These are phyloP conservation scores for Colletotrichum australisinense DNA, from an alignment of 2,329 filamentous ascomycete genomes.

Conservation along the genomic window DNA sequence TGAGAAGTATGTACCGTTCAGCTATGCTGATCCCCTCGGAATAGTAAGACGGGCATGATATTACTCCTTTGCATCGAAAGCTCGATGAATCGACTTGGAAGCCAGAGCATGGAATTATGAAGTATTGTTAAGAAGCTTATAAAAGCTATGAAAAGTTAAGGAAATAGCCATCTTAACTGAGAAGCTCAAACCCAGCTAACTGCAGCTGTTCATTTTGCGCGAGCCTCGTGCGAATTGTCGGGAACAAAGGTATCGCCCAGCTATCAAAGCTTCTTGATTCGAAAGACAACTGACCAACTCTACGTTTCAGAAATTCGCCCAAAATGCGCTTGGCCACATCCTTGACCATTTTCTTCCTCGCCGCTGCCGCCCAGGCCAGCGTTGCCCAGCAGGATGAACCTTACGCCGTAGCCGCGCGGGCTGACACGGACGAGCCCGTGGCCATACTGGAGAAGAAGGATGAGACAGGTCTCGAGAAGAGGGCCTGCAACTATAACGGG, in stretches of 20 bases:
- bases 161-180: not conserved
- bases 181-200: not conserved
- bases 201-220: not conserved
- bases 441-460: not conserved
- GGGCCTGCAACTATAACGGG: slow-evolving; percentile 38
- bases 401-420: slow-evolving; percentile 10
- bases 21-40: not conserved
- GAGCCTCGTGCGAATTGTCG: not conserved
- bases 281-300: not conserved
- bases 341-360: slow-evolving; percentile 18
- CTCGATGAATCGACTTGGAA: not conserved
- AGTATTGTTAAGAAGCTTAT: not conserved
- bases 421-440: slow-evolving; percentile 2
- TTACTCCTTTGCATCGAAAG: not conserved
- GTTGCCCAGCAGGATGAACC: slow-evolving; percentile 15
- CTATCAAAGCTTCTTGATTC: not conserved
- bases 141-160: not conserved
- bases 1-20: not conserved
- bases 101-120: not conserved
- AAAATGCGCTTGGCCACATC: slow-evolving; percentile 32
- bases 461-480: slow-evolving; percentile 24
- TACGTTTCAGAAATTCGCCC: not conserved
- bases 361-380: slow-evolving; percentile 1
- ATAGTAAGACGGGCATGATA: not conserved
- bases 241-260: not conserved